A percentile compares a stretch with the other conserved stretches of the same genome.
phyloP scores from a whole-genome alignment of 441 rosid genomes.

The Viola pubescens region DNA sequence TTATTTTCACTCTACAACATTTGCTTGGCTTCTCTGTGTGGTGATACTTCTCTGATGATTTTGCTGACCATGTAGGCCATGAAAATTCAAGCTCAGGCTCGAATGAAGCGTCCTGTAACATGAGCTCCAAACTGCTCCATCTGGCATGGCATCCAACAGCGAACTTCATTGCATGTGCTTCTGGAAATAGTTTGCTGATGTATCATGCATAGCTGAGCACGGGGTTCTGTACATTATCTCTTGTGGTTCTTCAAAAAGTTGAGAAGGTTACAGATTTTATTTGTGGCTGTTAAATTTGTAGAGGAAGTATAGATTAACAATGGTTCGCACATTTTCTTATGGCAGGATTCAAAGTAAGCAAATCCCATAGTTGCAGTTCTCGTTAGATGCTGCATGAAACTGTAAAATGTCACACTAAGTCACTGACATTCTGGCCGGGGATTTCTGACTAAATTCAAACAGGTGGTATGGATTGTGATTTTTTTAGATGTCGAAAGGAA shows the following conservation, averaged over 20 bases:
- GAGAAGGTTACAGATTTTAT: conserved; percentile 3
- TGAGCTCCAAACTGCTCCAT: conserved; percentile 47
- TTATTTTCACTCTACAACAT: conserved; percentile 1
- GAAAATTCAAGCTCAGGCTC: conserved; percentile 25
- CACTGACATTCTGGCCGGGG: no score
- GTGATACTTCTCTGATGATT: neutral
- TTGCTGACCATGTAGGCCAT: conserved; percentile 24
- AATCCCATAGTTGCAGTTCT: no score
- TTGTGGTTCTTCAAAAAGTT: neutral
- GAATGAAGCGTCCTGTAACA: conserved; percentile 26
- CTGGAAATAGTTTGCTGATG: conserved; percentile 56
- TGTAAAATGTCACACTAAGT: no score
- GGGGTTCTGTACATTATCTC: conserved; percentile 2
- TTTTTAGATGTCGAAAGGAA: no score
- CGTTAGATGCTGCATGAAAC: no score
- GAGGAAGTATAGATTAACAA: neutral
- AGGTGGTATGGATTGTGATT: no score
- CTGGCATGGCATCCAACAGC: conserved; percentile 55
- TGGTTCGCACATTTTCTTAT: neutral
- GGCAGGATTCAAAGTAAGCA: no score
- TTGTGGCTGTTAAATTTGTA: neutral
- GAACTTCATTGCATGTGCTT: conserved; percentile 53
- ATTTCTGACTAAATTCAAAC: no score
- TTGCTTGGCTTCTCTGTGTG: no score
- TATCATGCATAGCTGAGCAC: conserved; percentile 32